These are phyloP conservation scores for Morella rubra DNA, from an alignment of 306 rosid genomes.

Conservation along the genomic window DNA sequence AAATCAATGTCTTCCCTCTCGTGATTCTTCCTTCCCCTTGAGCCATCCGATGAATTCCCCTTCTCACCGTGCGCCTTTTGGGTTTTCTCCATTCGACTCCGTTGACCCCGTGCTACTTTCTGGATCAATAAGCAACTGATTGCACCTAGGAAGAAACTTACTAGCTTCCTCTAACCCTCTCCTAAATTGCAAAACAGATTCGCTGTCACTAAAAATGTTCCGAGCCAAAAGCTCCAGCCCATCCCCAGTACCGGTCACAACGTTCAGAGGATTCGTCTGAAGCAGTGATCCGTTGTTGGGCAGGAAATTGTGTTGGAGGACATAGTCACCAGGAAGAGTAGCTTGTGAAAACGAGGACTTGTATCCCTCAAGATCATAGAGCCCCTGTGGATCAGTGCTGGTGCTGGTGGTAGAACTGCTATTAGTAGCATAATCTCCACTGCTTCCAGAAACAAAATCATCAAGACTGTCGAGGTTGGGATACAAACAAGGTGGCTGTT, in stretches of 20 bases:
- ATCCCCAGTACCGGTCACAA: not conserved
- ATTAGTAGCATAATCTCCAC: conserved; percentile 16
- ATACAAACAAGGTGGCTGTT: no score
- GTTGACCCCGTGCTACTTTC: not conserved
- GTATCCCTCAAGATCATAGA: not conserved
- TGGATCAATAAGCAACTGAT: not conserved
- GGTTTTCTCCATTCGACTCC: not conserved
- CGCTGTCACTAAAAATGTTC: not conserved
- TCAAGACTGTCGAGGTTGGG: conserved; percentile 21
- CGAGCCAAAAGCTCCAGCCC: not conserved
- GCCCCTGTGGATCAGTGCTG: not conserved
- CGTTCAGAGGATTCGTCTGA: not conserved
- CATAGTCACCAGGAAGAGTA: not conserved
- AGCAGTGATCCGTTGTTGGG: not conserved
- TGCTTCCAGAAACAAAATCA: conserved; percentile 7
- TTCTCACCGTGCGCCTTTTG: conserved; percentile 26
- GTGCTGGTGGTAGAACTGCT: conserved; percentile 25
- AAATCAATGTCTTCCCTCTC: conserved; percentile 39
- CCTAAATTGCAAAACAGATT: conserved; percentile 1
- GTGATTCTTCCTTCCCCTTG: conserved; percentile 49
- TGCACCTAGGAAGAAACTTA: conserved; percentile 9
- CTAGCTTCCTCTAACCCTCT: conserved; percentile 16
- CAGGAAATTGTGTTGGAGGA: not conserved
- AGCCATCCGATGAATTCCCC: conserved; percentile 20
- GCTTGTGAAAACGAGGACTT: not conserved